Percentiles rank a stretch among this genome's conserved stretches.
Evolutionary conservation across 306 rosid species (phyloP).

Genomic region (Carpinus viminea): DNA sequence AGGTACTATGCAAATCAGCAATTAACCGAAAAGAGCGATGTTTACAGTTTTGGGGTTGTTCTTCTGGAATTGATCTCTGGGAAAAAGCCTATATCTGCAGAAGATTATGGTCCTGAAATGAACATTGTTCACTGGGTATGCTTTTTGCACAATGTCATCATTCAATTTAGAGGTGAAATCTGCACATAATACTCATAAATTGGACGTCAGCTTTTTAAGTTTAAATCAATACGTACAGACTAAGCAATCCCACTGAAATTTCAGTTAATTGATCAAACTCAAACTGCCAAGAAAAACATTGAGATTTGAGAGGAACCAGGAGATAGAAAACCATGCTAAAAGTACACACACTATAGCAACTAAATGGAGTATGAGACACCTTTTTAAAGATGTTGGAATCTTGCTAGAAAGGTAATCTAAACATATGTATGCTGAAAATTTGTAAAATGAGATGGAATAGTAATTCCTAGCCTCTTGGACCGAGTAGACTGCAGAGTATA

Average conservation of each 20-base stretch:
- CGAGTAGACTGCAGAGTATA: not conserved
- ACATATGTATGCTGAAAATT: not conserved
- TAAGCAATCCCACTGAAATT: not conserved
- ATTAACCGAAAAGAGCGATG: slow-evolving; percentile 92
- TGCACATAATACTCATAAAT: not conserved
- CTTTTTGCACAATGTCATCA: slow-evolving; percentile 4
- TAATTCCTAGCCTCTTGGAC: not conserved
- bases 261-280: not conserved
- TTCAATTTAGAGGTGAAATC: slow-evolving; percentile 4
- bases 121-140: slow-evolving; percentile 97
- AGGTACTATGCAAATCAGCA: slow-evolving; percentile 97
- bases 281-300: not conserved
- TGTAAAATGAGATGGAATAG: not conserved
- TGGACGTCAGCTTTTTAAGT: not conserved
- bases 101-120: slow-evolving; percentile 85
- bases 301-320: not conserved
- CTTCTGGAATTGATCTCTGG: slow-evolving; percentile 88
- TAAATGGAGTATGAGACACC: not conserved
- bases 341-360: not conserved
- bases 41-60: slow-evolving; percentile 94
- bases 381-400: not conserved
- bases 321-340: not conserved
- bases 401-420: not conserved
- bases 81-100: slow-evolving; percentile 77
- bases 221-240: not conserved